These are phyloP conservation scores for Ensete glaucum DNA, from an alignment of 176 grass and related monocot species.

Conservation along the genomic window DNA sequence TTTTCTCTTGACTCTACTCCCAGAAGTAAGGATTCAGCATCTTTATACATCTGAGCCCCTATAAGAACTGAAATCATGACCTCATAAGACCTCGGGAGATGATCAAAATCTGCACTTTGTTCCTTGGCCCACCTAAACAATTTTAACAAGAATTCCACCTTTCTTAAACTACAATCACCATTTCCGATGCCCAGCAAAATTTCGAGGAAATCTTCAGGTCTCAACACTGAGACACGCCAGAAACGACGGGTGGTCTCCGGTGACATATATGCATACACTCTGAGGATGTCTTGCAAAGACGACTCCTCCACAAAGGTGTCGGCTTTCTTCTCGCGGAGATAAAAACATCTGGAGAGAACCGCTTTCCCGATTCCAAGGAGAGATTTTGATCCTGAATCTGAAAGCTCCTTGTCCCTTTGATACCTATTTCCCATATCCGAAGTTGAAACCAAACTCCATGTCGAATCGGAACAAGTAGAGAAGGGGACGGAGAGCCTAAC, in stretches of 20 bases:
- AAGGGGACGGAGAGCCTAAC: not conserved
- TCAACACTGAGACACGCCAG: conserved; percentile 47
- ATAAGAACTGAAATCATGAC: conserved; percentile 57
- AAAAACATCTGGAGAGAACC: conserved; percentile 42
- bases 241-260: conserved; percentile 58
- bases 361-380: conserved; percentile 37
- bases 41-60: conserved; percentile 51
- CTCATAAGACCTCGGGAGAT: conserved; percentile 69
- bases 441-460: not conserved
- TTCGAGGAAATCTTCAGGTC: conserved; percentile 47
- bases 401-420: not conserved
- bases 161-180: conserved; percentile 32
- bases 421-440: not conserved
- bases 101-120: conserved; percentile 47
- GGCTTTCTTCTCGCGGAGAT: conserved; percentile 33
- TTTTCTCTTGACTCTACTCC: conserved; percentile 22
- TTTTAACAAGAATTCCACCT: conserved; percentile 56
- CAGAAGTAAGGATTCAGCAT: conserved; percentile 63
- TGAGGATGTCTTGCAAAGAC: conserved; percentile 52
- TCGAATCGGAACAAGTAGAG: not conserved
- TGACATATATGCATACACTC: conserved; percentile 42
- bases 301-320: conserved; percentile 33
- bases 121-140: conserved; percentile 60
- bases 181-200: conserved; percentile 49
- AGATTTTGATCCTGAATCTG: conserved; percentile 11